These are phyloP conservation scores for Mycosarcoma mackinlayi DNA, from an alignment of 1,284 basidiomycete genomes.

Conservation along the genomic window DNA sequence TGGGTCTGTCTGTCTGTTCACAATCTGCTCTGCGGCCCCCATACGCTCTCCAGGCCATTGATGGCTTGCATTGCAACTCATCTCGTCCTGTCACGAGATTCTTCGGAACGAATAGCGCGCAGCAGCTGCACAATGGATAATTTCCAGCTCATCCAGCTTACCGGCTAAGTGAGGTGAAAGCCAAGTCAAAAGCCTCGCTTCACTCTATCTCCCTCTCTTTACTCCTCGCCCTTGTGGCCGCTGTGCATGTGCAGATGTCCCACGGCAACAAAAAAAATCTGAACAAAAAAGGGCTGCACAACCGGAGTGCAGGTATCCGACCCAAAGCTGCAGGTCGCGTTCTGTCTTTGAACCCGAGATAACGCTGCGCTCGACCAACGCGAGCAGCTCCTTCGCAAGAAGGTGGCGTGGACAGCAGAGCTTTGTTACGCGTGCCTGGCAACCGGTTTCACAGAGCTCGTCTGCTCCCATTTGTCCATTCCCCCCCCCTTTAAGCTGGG, in stretches of 20 bases:
- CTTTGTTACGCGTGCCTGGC: background rate
- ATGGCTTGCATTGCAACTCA: too few species aligned
- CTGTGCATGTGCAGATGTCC: background rate
- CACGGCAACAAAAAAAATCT: background rate
- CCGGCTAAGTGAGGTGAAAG: constrained; percentile 2
- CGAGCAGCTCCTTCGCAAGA: too few species aligned
- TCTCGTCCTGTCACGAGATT: background rate
- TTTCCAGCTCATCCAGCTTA: too few species aligned
- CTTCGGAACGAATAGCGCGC: constrained; percentile 1
- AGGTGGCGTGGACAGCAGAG: too few species aligned
- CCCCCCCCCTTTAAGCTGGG: too few species aligned
- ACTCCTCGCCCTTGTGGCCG: too few species aligned
- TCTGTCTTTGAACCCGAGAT: too few species aligned
- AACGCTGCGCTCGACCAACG: background rate
- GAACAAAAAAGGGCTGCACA: background rate
- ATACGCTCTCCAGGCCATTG: too few species aligned
- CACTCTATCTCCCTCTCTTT: too few species aligned
- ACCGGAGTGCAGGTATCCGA: constrained; percentile 7
- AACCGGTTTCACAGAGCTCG: background rate
- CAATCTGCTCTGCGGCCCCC: background rate
- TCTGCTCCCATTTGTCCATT: too few species aligned
- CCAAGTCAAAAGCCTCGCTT: background rate
- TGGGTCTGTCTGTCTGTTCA: too few species aligned
- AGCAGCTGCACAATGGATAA: constrained; percentile 5
- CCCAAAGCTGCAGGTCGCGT: background rate